phyloP scores from a whole-genome alignment of 495 filamentous ascomycete species.

The Penicillium angulare region DNA sequence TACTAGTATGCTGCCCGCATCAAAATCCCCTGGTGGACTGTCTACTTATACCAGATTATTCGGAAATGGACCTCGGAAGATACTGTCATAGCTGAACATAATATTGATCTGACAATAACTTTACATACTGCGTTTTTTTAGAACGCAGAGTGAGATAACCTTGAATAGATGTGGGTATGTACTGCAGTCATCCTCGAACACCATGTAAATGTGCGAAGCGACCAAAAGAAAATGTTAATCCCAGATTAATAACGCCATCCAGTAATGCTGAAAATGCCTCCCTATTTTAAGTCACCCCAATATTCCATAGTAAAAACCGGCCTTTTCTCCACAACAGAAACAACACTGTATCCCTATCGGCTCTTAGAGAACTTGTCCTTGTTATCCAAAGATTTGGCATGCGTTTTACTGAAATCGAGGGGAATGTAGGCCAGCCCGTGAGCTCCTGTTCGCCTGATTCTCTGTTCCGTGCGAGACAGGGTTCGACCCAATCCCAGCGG shows the following conservation, averaged over 20 bases:
- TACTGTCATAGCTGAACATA: too few relatives aligned
- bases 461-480: slow-evolving; percentile 42
- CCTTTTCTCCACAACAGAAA: background rate
- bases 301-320: too few relatives aligned
- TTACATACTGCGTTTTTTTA: too few relatives aligned
- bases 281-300: background rate
- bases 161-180: slow-evolving; percentile 10
- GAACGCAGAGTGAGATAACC: too few relatives aligned
- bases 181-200: slow-evolving; percentile 7
- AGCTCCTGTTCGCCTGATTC: slow-evolving; percentile 39
- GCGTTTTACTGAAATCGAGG: slow-evolving; percentile 30
- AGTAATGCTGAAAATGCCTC: background rate
- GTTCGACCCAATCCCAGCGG: slow-evolving; percentile 37
- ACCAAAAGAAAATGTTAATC: background rate
- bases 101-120: too few relatives aligned
- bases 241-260: background rate
- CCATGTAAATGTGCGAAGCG: slow-evolving; percentile 8
- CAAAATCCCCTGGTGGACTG: too few relatives aligned
- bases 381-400: slow-evolving; percentile 10
- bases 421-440: slow-evolving; percentile 44
- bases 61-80: too few relatives aligned
- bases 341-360: background rate
- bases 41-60: too few relatives aligned
- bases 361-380: slow-evolving; percentile 12
- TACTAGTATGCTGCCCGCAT: too few relatives aligned